Conservation (phyloP, 305 asterid genomes). For the Fraxinus nigra region DNA sequence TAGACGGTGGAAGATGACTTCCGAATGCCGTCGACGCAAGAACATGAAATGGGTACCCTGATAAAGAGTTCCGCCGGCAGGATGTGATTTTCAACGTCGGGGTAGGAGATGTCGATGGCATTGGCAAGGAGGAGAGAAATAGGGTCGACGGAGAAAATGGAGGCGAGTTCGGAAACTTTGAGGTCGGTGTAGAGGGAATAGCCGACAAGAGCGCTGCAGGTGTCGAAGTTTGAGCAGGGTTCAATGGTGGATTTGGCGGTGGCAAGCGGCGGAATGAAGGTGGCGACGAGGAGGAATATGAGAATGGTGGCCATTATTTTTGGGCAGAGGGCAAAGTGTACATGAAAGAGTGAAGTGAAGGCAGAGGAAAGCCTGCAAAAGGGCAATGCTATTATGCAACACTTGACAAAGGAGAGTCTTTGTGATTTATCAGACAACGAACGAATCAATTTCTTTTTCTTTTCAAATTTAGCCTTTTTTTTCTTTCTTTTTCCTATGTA, state of each 20-base stretch:
- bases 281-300: conserved; percentile 19
- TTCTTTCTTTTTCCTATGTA: too few relatives aligned
- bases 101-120: conserved; percentile 64
- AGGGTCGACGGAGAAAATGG: conserved; percentile 84
- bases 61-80: conserved; percentile 74
- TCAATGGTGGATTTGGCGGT: conserved; percentile 80
- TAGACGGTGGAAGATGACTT: conserved; percentile 59
- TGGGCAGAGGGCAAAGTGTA: background rate
- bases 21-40: conserved; percentile 86
- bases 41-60: conserved; percentile 63
- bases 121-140: conserved; percentile 70
- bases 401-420: background rate
- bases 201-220: conserved; percentile 71
- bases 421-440: background rate
- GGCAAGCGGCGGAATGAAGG: conserved; percentile 32
- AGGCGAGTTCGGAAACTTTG: conserved; percentile 81
- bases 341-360: background rate
- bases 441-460: background rate
- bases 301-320: conserved; percentile 26
- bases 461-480: background rate
- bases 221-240: conserved; percentile 74
- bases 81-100: conserved; percentile 91
- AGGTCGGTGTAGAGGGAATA: conserved; percentile 95
- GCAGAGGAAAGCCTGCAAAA: background rate
- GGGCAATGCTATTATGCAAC: background rate